phyloP scores from a whole-genome alignment of 176 grass and related monocot genomes.

The Neostapfia colusana region DNA sequence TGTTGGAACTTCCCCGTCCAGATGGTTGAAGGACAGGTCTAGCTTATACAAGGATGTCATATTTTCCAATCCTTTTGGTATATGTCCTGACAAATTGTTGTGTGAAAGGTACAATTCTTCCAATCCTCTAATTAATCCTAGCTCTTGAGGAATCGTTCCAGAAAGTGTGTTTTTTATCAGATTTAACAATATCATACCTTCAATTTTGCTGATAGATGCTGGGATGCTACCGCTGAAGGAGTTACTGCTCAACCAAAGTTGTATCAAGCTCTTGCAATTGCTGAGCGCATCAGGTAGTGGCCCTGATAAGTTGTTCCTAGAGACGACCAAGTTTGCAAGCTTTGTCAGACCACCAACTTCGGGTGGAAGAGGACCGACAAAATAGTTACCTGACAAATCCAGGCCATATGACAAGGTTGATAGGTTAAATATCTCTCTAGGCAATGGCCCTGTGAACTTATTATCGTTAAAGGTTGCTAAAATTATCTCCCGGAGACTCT shows the following conservation, averaged over 20 bases:
- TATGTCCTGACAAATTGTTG: constrained; percentile 51
- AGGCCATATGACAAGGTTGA: neutral
- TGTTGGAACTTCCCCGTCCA: constrained; percentile 40
- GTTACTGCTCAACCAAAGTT: constrained; percentile 43
- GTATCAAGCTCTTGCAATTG: constrained; percentile 38
- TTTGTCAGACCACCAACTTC: constrained; percentile 28
- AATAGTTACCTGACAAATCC: constrained; percentile 31
- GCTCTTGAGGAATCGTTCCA: constrained; percentile 46
- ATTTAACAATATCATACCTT: constrained; percentile 37
- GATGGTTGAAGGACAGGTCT: constrained; percentile 54
- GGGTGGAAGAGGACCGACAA: constrained; percentile 36
- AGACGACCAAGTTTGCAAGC: constrained; percentile 32
- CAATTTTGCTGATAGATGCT: constrained; percentile 42
- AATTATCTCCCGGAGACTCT: neutral
- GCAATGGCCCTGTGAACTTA: constrained; percentile 16
- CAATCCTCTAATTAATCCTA: constrained; percentile 43
- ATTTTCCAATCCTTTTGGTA: constrained; percentile 28
- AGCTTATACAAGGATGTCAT: constrained; percentile 31
- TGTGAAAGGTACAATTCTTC: constrained; percentile 44
- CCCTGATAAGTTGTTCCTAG: constrained; percentile 39
- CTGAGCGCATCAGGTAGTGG: constrained; percentile 31
- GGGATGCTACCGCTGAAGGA: constrained; percentile 38
- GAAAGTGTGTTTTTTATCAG: constrained; percentile 40
- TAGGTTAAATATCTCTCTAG: constrained; percentile 1
- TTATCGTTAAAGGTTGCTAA: neutral